Conservation (phyloP, 192 early-diverging fungal genomes). For the Phlyctochytrium bullatum region DNA sequence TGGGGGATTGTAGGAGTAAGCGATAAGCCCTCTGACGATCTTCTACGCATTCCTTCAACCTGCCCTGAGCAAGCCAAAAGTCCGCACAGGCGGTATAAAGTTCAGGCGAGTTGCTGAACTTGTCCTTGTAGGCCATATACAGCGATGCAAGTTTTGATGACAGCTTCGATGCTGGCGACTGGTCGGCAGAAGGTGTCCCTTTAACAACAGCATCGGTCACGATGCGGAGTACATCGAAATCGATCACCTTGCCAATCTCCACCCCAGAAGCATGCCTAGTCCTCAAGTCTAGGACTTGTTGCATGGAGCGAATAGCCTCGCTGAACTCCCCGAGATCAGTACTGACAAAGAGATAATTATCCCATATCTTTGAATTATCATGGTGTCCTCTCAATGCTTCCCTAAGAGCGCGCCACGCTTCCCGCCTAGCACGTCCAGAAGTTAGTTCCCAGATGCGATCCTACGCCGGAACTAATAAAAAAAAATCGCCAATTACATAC, state of each 20-base stretch:
- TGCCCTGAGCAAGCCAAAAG: constrained; percentile 70
- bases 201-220: constrained; percentile 65
- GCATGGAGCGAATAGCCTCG: constrained; percentile 83
- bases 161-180: background rate
- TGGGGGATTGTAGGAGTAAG: constrained; percentile 71
- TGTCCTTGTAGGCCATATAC: background rate
- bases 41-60: constrained; percentile 70
- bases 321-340: constrained; percentile 75
- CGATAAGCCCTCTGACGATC: constrained; percentile 83
- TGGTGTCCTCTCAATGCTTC: constrained; percentile 77
- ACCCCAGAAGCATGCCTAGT: constrained; percentile 59
- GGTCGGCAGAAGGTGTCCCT: constrained; percentile 9
- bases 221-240: constrained; percentile 73
- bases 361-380: constrained; percentile 91
- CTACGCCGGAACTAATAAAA: background rate
- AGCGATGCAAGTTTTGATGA: constrained; percentile 14
- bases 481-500: constrained; percentile 21
- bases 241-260: constrained; percentile 62
- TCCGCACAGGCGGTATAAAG: constrained; percentile 76
- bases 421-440: constrained; percentile 33
- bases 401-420: constrained; percentile 78
- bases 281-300: constrained; percentile 72
- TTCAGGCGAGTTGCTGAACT: constrained; percentile 35
- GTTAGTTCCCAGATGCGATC: background rate
- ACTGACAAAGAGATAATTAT: constrained; percentile 81